phyloP scores from a whole-genome alignment of 352 stramenopile genomes.

The Elongisporangium undulatum region DNA sequence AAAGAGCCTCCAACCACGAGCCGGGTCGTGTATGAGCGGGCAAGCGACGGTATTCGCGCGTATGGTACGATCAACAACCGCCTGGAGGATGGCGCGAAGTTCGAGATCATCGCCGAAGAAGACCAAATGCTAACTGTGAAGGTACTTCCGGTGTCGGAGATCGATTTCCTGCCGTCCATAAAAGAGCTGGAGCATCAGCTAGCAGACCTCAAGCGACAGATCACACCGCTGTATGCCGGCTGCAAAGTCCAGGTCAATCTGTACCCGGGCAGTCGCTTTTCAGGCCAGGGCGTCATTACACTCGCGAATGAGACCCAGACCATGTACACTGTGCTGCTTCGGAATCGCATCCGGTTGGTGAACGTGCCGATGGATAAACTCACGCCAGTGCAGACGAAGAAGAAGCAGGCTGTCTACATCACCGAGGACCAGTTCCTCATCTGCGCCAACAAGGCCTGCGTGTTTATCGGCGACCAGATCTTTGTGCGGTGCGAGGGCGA shows the following conservation, averaged over 20 bases:
- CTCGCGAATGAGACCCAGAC: conserved; percentile 29
- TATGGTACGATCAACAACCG: conserved; percentile 61
- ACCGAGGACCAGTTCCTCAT: conserved; percentile 72
- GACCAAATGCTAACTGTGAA: conserved; percentile 61
- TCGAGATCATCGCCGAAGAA: conserved; percentile 53
- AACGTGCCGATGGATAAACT: conserved; percentile 68
- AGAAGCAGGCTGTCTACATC: conserved; percentile 44
- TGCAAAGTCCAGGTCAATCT: conserved; percentile 70
- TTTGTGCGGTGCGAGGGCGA: conserved; percentile 62
- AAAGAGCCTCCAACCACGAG: conserved; percentile 5
- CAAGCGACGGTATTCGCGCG: conserved; percentile 26
- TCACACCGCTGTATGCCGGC: conserved; percentile 51
- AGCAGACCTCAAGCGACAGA: conserved; percentile 30
- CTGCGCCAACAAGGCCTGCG: conserved; percentile 52
- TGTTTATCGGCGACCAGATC: conserved; percentile 77
- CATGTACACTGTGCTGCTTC: conserved; percentile 56
- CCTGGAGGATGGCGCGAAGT: conserved; percentile 28
- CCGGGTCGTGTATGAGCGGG: conserved; percentile 45
- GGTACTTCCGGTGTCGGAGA: conserved; percentile 27
- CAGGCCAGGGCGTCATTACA: conserved; percentile 52
- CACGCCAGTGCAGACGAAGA: conserved; percentile 53
- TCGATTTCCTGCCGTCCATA: conserved; percentile 60
- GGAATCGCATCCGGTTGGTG: conserved; percentile 63
- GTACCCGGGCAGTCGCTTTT: conserved; percentile 70
- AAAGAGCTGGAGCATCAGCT: conserved; percentile 53